phyloP scores from a whole-genome alignment of 129 eudicot genomes.

The Artemisia argyi region DNA sequence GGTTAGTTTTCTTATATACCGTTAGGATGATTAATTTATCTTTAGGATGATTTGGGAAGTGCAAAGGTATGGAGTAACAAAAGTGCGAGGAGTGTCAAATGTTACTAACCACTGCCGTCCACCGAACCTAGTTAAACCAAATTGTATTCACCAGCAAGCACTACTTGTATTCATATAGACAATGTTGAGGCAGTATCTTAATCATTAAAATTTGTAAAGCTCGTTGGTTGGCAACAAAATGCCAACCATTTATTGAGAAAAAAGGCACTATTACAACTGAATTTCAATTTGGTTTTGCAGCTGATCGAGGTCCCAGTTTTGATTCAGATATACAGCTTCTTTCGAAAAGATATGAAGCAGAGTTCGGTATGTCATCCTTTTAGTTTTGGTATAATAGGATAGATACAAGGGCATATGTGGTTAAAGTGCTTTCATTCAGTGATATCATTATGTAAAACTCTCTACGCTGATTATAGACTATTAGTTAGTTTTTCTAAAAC shows the following conservation, averaged over 20 bases:
- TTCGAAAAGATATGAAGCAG: constrained; percentile 45
- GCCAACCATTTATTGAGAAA: background rate
- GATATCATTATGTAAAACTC: too few species aligned
- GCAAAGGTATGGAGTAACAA: too few species aligned
- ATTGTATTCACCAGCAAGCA: background rate
- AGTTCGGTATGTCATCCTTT: constrained; percentile 56
- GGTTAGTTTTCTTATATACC: too few species aligned
- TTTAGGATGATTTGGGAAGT: too few species aligned
- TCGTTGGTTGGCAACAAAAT: background rate
- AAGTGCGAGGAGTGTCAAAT: too few species aligned
- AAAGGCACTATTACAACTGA: background rate
- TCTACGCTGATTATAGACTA: background rate
- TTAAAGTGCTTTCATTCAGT: too few species aligned
- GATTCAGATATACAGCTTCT: constrained; percentile 47
- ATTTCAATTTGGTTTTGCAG: constrained; percentile 44
- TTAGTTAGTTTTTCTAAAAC: background rate
- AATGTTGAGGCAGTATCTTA: too few species aligned
- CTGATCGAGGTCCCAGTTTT: constrained; percentile 54
- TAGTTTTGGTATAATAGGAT: background rate
- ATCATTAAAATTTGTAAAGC: too few species aligned
- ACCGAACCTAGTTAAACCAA: too few species aligned
- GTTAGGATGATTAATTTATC: too few species aligned
- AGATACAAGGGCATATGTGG: too few species aligned
- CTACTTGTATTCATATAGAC: background rate
- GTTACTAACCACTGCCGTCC: too few species aligned